Evolutionary conservation across 345 rosid species (phyloP).

Genomic region (Syzygium aqueum): DNA sequence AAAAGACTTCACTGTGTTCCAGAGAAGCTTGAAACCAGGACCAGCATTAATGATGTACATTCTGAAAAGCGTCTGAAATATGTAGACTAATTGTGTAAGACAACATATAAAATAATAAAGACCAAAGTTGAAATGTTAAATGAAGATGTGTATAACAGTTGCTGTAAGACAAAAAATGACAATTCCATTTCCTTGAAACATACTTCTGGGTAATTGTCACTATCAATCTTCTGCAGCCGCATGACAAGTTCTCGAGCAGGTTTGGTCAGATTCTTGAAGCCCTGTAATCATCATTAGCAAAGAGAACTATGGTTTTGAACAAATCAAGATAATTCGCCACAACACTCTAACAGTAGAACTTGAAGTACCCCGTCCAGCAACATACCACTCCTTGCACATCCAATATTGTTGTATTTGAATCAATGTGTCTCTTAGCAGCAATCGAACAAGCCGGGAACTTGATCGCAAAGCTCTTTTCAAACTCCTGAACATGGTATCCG

Average conservation of each 20-base stretch:
- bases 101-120: neutral
- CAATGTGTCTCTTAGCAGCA: conserved; percentile 88
- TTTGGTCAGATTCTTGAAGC: conserved; percentile 63
- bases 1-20: conserved; percentile 66
- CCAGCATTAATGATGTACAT: conserved; percentile 93
- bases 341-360: too few species aligned
- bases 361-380: neutral
- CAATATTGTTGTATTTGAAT: conserved; percentile 80
- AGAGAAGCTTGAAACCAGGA: conserved; percentile 68
- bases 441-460: conserved; percentile 92
- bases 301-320: neutral
- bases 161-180: neutral
- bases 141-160: neutral
- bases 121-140: neutral
- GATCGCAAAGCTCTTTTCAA: conserved; percentile 65
- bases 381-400: conserved; percentile 96
- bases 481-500: conserved; percentile 82
- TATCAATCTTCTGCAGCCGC: conserved; percentile 85
- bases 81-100: neutral
- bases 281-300: conserved; percentile 25
- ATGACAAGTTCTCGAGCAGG: conserved; percentile 72
- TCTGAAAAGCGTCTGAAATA: conserved; percentile 67
- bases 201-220: conserved; percentile 94
- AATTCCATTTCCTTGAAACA: conserved; percentile 1
- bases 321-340: neutral